Percentiles rank a stretch among this genome's conserved stretches.
Conservation (phyloP, 164 flowering plant species). For the Saururus chinensis region DNA sequence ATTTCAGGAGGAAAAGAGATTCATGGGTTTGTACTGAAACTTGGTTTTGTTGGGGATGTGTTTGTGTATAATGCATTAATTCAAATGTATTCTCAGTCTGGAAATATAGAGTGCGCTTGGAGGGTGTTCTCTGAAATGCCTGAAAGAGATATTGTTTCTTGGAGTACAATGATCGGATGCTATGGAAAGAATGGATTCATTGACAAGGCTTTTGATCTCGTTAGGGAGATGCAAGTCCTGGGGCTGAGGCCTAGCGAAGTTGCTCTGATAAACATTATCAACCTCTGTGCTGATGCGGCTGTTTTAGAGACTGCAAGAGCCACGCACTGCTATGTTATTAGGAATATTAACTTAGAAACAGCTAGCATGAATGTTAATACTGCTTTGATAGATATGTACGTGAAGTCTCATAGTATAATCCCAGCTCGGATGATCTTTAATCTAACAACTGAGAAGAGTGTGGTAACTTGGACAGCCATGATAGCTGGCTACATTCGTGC, state of each 20-base stretch:
- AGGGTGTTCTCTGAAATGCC: conserved; percentile 30
- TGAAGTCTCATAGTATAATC: conserved; percentile 28
- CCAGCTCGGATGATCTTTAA: conserved; percentile 28
- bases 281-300: conserved; percentile 31
- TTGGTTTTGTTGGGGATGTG: conserved; percentile 34
- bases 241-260: conserved; percentile 29
- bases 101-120: conserved; percentile 16
- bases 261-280: conserved; percentile 40
- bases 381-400: conserved; percentile 49
- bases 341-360: conserved; percentile 16
- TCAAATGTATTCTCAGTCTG: conserved; percentile 39
- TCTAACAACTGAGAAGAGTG: conserved; percentile 16
- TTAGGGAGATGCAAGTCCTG: conserved; percentile 28
- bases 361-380: conserved; percentile 19
- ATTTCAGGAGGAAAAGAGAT: conserved; percentile 32
- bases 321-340: conserved; percentile 35
- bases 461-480: conserved; percentile 49
- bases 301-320: conserved; percentile 23
- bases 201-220: conserved; percentile 27
- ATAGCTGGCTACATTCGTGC: conserved; percentile 39
- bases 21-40: conserved; percentile 38
- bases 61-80: conserved; percentile 39
- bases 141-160: conserved; percentile 44
- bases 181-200: conserved; percentile 12
- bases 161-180: conserved; percentile 44